Evolutionary conservation across 2,329 filamentous ascomycete genomes (phyloP), one percentile per base, ranked within the genome.

Genomic region (Neonectria sp.): DNA sequence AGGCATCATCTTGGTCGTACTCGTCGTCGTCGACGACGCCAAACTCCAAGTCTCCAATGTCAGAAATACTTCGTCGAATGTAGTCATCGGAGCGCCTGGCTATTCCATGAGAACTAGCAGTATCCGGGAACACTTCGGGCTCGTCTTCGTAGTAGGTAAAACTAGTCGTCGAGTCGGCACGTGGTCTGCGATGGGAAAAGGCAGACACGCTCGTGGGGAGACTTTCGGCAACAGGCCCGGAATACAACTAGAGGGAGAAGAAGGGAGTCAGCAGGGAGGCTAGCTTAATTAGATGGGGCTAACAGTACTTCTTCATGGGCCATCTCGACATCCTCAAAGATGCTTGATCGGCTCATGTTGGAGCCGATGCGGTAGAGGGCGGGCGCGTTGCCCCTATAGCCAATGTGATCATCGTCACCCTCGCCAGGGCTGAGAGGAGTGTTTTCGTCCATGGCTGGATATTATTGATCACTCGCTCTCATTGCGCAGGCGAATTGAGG

Each of bases 311-410:
- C 95, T 79, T 97, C 94, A 58, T 97, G 94, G 24, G 96, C 95
- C 96, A 99, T 98, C 80, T 98, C 95, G n/a, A 98, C 95, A 81
- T 97, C 94, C 73, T 94, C 94, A 74, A 97, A 92, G 73, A 98
- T 91, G 81, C 94, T 97, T 40, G 91, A 86, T 81, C 87, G 90
- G 82, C 92, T 94, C 75, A 90, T 86, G 76, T 93, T 93, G 58
- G 91, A 92, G 71, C 86, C 86, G 62, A 92, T 85, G 60, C 91
- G 86, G 80, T 94, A 93, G 69, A 93, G 78, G 58, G 78, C 62
- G 55, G 63, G 73, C 46, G 64, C 76, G 65, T 77, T 74, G 57
- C 70, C 60, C 51, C 55, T 68, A 11, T 66, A 66, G 59, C 60
- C 64, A 35, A 68, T 62, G 43, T 66, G 67, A 55, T 58, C 64